A percentile compares a stretch with the other conserved stretches of the same genome.
Evolutionary conservation across 2,329 filamentous ascomycete species (phyloP).

Genomic region (Lasiodiplodia hormozganensis): DNA sequence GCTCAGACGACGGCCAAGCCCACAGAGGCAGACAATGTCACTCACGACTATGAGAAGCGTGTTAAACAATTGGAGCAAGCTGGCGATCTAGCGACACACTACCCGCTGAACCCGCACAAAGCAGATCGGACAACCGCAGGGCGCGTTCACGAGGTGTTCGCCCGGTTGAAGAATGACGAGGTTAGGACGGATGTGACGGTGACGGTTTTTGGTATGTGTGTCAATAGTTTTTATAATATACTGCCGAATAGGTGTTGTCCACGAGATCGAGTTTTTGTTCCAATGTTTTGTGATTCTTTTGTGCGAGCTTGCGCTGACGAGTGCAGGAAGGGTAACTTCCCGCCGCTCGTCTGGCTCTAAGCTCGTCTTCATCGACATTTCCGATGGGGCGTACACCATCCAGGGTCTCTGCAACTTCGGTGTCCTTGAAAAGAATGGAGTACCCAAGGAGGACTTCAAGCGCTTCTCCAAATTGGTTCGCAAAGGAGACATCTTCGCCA

Average conservation of each 20-base stretch:
- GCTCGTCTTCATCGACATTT: conserved; percentile 83
- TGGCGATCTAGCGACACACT: conserved; percentile 59
- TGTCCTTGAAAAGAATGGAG: conserved; percentile 51
- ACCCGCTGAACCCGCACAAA: conserved; percentile 52
- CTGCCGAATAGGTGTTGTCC: neutral
- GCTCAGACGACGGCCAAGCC: conserved; percentile 33
- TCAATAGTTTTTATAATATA: conserved; percentile 16
- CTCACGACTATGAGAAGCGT: conserved; percentile 57
- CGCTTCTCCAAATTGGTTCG: conserved; percentile 70
- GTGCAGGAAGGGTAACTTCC: conserved; percentile 74
- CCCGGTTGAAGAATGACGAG: conserved; percentile 37
- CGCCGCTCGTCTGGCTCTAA: conserved; percentile 76
- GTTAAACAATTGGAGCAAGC: conserved; percentile 59
- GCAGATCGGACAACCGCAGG: conserved; percentile 32
- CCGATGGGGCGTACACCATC: conserved; percentile 72
- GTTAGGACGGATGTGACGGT: conserved; percentile 39
- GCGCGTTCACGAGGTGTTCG: conserved; percentile 38
- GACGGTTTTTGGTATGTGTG: conserved; percentile 44
- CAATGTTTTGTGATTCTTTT: neutral
- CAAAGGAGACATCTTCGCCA: conserved; percentile 72
- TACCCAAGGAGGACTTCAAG: conserved; percentile 58
- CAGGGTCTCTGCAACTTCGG: conserved; percentile 79
- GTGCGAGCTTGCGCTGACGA: conserved; percentile 36
- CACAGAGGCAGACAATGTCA: conserved; percentile 12
- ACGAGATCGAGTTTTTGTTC: neutral